A percentile compares a stretch with the other conserved stretches of the same genome.
Conservation (phyloP, 352 stramenopile species). For the Blastocystis hominis region DNA sequence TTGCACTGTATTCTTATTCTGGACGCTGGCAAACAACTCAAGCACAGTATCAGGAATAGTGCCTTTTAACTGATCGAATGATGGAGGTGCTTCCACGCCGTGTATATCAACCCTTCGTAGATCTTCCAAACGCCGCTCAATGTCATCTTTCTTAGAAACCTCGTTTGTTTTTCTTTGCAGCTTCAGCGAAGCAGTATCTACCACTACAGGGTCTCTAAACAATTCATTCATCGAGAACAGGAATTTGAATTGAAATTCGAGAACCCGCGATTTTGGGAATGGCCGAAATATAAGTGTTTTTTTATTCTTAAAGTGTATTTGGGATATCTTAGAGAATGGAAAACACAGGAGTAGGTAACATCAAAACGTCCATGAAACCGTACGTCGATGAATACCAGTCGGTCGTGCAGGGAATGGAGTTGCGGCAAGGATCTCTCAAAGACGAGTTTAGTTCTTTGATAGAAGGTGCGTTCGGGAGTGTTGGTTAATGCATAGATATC, state of each 20-base stretch:
- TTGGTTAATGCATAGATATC: conserved; percentile 30
- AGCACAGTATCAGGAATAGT: neutral
- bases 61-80: too few relatives aligned
- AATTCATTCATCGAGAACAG: neutral
- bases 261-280: neutral
- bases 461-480: neutral
- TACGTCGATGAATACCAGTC: conserved; percentile 47
- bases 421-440: neutral
- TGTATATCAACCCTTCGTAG: neutral
- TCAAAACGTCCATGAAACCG: conserved; percentile 19
- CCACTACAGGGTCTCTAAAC: neutral
- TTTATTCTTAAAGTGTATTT: neutral
- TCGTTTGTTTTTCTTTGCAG: neutral
- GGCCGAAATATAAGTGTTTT: neutral
- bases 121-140: neutral
- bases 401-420: neutral
- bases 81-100: too few relatives aligned
- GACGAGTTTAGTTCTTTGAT: conserved; percentile 25
- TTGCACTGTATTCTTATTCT: neutral
- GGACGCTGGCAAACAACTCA: neutral
- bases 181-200: neutral
- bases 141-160: neutral
- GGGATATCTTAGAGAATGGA: neutral
- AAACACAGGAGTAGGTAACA: neutral
- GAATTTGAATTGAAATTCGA: neutral